Evolutionary conservation across 2,329 filamentous ascomycete species (phyloP).

Genomic region (Plenodomus biglobosus): DNA sequence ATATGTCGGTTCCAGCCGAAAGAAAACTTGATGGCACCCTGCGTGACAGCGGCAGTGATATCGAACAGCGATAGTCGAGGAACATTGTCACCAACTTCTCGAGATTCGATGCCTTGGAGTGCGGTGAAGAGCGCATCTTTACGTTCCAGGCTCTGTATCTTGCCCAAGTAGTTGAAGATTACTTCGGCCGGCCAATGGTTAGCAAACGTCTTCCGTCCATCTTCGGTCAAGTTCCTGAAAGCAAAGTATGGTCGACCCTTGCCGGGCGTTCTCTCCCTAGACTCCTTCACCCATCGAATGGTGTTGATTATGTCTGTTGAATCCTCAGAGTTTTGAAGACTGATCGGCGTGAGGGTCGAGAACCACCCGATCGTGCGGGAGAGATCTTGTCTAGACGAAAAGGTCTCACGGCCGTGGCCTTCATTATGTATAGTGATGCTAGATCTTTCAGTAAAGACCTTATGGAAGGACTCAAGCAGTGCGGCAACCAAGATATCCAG

Average conservation of each 20-base stretch:
- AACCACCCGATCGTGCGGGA: slow-evolving; percentile 57
- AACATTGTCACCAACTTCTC: slow-evolving; percentile 29
- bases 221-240: slow-evolving; percentile 26
- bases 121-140: slow-evolving; percentile 32
- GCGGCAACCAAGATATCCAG: slow-evolving; percentile 43
- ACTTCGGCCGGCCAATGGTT: slow-evolving; percentile 40
- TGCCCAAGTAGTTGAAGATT: slow-evolving; percentile 39
- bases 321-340: slow-evolving; percentile 28
- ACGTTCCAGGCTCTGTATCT: slow-evolving; percentile 34
- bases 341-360: slow-evolving; percentile 44
- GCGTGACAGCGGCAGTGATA: slow-evolving; percentile 31
- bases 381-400: slow-evolving; percentile 50
- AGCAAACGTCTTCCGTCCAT: slow-evolving; percentile 29
- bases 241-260: slow-evolving; percentile 41
- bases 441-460: slow-evolving; percentile 46
- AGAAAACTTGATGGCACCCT: slow-evolving; percentile 36
- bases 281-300: slow-evolving; percentile 39
- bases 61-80: slow-evolving; percentile 38
- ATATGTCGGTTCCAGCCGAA: slow-evolving; percentile 38
- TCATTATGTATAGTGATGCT: slow-evolving; percentile 52
- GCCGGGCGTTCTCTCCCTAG: slow-evolving; percentile 32
- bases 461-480: slow-evolving; percentile 48
- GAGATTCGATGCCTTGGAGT: slow-evolving; percentile 22
- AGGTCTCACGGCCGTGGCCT: slow-evolving; percentile 53
- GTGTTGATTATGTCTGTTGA: slow-evolving; percentile 35